Percentiles rank a stretch among this genome's conserved stretches.
These are phyloP conservation scores for Fraxinus greggii DNA, from an alignment of 305 asterid genomes.

Conservation along the genomic window DNA sequence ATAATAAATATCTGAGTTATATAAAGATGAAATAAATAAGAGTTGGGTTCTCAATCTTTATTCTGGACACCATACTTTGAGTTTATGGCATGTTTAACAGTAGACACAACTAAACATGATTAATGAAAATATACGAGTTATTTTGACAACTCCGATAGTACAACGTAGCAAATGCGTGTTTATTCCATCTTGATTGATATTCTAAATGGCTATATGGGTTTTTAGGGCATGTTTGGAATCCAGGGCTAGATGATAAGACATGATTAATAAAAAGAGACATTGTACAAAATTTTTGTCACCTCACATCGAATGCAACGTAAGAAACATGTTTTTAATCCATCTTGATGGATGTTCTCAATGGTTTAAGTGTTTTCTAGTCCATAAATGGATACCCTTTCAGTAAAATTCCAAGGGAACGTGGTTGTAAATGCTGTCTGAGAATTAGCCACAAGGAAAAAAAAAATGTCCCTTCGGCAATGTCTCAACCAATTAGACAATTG, in stretches of 20 bases:
- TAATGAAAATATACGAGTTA: neutral
- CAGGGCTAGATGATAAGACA: neutral
- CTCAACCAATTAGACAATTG: slow-evolving; percentile 6
- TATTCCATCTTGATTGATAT: neutral
- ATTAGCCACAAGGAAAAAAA: slow-evolving; percentile 13
- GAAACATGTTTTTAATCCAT: neutral
- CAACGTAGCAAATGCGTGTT: neutral
- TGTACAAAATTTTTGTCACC: neutral
- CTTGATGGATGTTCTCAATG: neutral
- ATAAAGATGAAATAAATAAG: neutral
- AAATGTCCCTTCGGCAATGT: slow-evolving; percentile 19
- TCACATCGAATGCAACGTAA: neutral
- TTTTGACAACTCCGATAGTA: neutral
- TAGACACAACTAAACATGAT: neutral
- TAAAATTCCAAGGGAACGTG: neutral
- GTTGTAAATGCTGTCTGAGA: neutral
- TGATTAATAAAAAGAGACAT: neutral
- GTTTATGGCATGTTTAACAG: neutral
- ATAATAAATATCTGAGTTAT: neutral
- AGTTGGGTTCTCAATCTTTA: neutral
- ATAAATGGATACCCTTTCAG: neutral
- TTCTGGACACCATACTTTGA: neutral
- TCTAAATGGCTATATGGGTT: neutral
- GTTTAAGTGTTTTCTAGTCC: neutral
- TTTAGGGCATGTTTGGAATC: neutral